Evolutionary conservation across 2,329 filamentous ascomycete species (phyloP).

Genomic region (Chrysoporthe austroafricana): DNA sequence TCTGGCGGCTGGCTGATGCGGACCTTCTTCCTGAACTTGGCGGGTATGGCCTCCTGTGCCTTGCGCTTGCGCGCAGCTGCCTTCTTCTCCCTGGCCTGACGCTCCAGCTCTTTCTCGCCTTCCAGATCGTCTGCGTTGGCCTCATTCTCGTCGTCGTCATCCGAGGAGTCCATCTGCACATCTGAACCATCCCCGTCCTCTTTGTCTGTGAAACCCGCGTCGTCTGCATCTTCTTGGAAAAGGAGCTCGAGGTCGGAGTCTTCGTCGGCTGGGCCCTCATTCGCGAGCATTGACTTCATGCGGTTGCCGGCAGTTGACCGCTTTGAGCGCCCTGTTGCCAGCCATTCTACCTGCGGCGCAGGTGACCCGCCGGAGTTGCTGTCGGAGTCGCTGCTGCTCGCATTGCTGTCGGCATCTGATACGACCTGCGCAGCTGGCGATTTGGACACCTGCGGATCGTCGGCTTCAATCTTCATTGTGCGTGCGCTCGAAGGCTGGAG

Average conservation of each 20-base stretch:
- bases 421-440: conserved; percentile 36
- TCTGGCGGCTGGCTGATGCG: conserved; percentile 65
- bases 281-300: conserved; percentile 76
- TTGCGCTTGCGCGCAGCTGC: conserved; percentile 77
- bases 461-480: conserved; percentile 33
- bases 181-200: conserved; percentile 71
- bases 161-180: conserved; percentile 83
- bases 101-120: conserved; percentile 86
- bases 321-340: conserved; percentile 73
- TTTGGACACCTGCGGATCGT: conserved; percentile 29
- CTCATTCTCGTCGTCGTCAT: conserved; percentile 74
- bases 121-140: conserved; percentile 70
- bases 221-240: conserved; percentile 74
- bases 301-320: conserved; percentile 84
- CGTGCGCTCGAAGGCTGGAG: background rate
- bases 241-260: conserved; percentile 70
- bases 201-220: conserved; percentile 71
- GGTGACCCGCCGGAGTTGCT: conserved; percentile 34
- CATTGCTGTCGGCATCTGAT: conserved; percentile 40
- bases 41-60: conserved; percentile 73
- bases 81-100: conserved; percentile 70
- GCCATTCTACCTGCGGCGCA: conserved; percentile 60
- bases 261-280: conserved; percentile 63
- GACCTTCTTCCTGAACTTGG: conserved; percentile 74
- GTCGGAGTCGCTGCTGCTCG: conserved; percentile 43